Conservation (phyloP, 257 asterid species). For the Jaltomata sinuosa region DNA sequence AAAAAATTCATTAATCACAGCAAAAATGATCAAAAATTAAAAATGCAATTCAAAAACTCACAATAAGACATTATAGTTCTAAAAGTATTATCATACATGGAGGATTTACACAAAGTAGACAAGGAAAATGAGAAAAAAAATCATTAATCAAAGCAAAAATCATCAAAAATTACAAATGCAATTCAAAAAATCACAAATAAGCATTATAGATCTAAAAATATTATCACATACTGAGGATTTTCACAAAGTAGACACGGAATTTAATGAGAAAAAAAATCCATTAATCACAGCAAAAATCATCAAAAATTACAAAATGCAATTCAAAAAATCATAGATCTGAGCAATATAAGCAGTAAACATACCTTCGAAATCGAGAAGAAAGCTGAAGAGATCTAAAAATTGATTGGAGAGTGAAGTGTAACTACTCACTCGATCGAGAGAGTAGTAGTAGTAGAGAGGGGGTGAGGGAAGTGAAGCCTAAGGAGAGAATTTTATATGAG, state of each 20-base stretch:
- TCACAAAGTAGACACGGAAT: neutral
- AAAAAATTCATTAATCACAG: neutral
- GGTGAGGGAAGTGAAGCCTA: conserved; percentile 11
- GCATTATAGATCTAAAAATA: too few relatives aligned
- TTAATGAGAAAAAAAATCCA: too few relatives aligned
- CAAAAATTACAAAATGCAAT: neutral
- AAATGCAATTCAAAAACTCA: neutral
- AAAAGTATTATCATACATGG: too few relatives aligned
- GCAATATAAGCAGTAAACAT: neutral
- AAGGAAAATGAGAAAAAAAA: too few relatives aligned
- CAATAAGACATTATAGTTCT: too few relatives aligned
- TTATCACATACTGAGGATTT: too few relatives aligned
- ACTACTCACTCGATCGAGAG: conserved; percentile 16
- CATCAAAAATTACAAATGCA: neutral
- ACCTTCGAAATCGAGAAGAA: conserved; percentile 17
- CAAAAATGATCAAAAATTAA: neutral
- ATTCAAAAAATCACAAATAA: neutral
- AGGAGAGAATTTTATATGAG: conserved; percentile 25
- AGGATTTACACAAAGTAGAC: too few relatives aligned
- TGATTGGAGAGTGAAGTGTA: conserved; percentile 9
- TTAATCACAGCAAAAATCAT: neutral
- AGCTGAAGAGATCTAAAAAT: neutral
- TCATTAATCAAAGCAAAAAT: neutral
- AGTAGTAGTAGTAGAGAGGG: neutral
- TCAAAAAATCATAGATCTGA: neutral